Percentiles rank a stretch among this genome's conserved stretches.
These are phyloP conservation scores for Phytophthora cajani DNA, from an alignment of 352 stramenopile genomes.

Conservation along the genomic window DNA sequence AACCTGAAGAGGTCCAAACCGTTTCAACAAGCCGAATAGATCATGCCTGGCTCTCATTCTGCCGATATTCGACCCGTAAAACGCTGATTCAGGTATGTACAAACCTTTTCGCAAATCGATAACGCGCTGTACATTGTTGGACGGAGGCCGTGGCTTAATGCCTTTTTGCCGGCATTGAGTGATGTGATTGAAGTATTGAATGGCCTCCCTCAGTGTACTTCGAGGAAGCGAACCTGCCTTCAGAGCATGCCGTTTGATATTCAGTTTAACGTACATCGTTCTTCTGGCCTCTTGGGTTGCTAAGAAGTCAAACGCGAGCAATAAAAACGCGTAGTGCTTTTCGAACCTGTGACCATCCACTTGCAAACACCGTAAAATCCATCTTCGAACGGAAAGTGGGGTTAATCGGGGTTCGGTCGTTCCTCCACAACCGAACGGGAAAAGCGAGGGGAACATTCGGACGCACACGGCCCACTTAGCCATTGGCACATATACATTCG, in stretches of 20 bases:
- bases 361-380: conserved; percentile 25
- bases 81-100: conserved; percentile 12
- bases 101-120: conserved; percentile 33
- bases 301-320: conserved; percentile 33
- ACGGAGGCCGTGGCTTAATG: too few species aligned
- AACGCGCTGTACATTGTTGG: conserved; percentile 4
- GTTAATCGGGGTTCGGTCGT: conserved; percentile 13
- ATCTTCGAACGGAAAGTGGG: conserved; percentile 22
- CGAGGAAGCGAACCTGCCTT: conserved; percentile 3
- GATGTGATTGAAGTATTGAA: conserved; percentile 15
- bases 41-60: conserved; percentile 12
- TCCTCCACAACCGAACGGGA: conserved; percentile 33
- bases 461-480: background rate
- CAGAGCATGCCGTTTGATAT: conserved; percentile 19
- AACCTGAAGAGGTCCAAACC: conserved; percentile 30
- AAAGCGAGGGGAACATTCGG: conserved; percentile 32
- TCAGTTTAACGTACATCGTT: conserved; percentile 29
- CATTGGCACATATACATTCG: conserved; percentile 3
- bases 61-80: conserved; percentile 31
- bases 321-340: conserved; percentile 31
- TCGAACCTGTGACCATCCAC: conserved; percentile 32
- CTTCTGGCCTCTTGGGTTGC: conserved; percentile 13
- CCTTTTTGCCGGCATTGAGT: background rate
- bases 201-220: background rate
- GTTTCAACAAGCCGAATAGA: conserved; percentile 34